These are phyloP conservation scores for Calcarisporium arbuscula DNA, from an alignment of 2,329 filamentous ascomycete genomes.

Conservation along the genomic window DNA sequence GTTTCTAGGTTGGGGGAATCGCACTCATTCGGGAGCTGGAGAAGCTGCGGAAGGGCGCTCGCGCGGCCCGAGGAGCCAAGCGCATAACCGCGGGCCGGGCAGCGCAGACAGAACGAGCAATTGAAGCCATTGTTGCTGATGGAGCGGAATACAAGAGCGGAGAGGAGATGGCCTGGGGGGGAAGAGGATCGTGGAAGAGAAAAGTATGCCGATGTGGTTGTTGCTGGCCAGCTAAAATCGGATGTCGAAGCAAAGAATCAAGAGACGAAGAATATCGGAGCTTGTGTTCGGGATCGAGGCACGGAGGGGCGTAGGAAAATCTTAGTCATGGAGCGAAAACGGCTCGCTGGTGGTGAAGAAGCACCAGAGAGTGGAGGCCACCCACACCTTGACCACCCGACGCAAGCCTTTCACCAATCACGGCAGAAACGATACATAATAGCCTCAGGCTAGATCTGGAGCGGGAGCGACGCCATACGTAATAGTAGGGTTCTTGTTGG, in stretches of 20 bases:
- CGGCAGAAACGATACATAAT: too few relatives aligned
- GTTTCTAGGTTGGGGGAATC: constrained; percentile 6
- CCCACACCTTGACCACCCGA: too few relatives aligned
- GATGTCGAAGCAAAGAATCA: background rate
- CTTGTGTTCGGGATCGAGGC: background rate
- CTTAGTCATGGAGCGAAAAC: constrained; percentile 1
- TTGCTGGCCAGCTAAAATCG: too few relatives aligned
- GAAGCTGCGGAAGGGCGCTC: constrained; percentile 29
- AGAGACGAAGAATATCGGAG: background rate
- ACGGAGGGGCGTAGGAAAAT: background rate
- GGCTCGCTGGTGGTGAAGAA: too few relatives aligned
- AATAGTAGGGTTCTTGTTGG: too few relatives aligned
- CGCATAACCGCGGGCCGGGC: constrained; percentile 39
- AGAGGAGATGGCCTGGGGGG: background rate
- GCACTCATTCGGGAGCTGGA: constrained; percentile 33
- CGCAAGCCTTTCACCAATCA: too few relatives aligned
- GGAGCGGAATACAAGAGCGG: too few relatives aligned
- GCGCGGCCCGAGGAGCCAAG: constrained; percentile 31
- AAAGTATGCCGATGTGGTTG: background rate
- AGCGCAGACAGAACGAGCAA: constrained; percentile 49
- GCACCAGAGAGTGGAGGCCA: too few relatives aligned
- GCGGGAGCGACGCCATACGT: too few relatives aligned
- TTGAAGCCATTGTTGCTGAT: constrained; percentile 49
- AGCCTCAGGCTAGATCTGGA: too few relatives aligned
- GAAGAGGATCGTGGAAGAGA: constrained; percentile 6